These are phyloP conservation scores for Chytriomyces hyalinus DNA, from an alignment of 192 early-diverging fungal species.

Conservation along the genomic window DNA sequence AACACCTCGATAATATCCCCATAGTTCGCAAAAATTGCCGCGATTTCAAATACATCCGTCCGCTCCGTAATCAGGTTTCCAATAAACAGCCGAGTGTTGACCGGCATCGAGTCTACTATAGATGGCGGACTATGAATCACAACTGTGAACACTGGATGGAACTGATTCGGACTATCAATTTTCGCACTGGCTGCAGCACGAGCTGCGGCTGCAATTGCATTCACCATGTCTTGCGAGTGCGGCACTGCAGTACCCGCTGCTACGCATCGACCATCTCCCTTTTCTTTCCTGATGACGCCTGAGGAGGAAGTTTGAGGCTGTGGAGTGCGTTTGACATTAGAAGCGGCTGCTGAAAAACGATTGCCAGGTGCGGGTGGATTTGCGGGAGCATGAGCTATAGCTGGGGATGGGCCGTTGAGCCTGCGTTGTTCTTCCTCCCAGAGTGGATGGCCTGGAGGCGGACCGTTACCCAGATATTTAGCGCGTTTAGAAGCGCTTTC, in stretches of 20 bases:
- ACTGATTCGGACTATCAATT: constrained; percentile 28
- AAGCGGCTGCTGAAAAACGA: background rate
- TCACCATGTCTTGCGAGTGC: constrained; percentile 26
- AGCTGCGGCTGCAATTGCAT: constrained; percentile 7
- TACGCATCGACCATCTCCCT: constrained; percentile 26
- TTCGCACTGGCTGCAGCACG: constrained; percentile 11
- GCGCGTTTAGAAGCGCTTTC: background rate
- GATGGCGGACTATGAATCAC: constrained; percentile 30
- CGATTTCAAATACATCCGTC: constrained; percentile 50
- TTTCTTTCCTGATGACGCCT: background rate
- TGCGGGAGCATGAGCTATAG: background rate
- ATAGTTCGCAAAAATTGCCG: constrained; percentile 58
- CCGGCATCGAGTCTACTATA: constrained; percentile 44
- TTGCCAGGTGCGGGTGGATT: background rate
- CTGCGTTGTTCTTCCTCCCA: constrained; percentile 40
- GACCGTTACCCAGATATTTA: constrained; percentile 20
- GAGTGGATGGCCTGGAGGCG: constrained; percentile 39
- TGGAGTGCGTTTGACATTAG: background rate
- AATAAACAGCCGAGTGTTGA: constrained; percentile 53
- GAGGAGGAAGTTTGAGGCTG: background rate
- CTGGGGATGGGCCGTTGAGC: background rate
- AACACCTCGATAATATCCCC: constrained; percentile 62
- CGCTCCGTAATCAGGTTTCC: constrained; percentile 57
- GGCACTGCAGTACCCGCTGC: constrained; percentile 27
- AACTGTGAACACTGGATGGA: constrained; percentile 51